Conservation (phyloP, 2,329 filamentous ascomycete species). For the Hymenoscyphus linearis region DNA sequence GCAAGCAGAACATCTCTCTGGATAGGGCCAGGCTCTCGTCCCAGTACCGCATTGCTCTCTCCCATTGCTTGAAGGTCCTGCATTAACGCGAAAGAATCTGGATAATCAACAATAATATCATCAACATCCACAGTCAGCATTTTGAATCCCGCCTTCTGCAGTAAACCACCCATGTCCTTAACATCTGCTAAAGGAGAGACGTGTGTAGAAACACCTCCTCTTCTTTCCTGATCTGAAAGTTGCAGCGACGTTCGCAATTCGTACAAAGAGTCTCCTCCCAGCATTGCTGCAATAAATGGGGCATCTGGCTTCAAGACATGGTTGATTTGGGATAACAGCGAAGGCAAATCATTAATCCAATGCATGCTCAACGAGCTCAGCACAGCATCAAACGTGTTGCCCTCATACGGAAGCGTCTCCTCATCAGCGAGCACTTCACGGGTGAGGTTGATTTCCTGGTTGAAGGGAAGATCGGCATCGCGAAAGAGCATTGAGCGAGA, state of each 20-base stretch:
- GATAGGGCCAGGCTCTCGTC: slow-evolving; percentile 75
- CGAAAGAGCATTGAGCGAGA: slow-evolving; percentile 74
- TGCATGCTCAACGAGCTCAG: slow-evolving; percentile 86
- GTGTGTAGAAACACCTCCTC: slow-evolving; percentile 87
- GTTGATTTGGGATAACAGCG: slow-evolving; percentile 79
- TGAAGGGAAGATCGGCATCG: slow-evolving; percentile 70
- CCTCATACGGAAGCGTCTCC: slow-evolving; percentile 69
- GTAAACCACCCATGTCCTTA: slow-evolving; percentile 78
- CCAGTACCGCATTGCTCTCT: slow-evolving; percentile 82
- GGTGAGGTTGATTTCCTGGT: slow-evolving; percentile 64
- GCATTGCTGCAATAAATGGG: slow-evolving; percentile 93
- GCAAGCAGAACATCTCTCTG: slow-evolving; percentile 80
- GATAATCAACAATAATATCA: slow-evolving; percentile 94
- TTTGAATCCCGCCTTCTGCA: slow-evolving; percentile 86
- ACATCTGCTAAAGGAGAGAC: slow-evolving; percentile 91
- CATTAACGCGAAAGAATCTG: slow-evolving; percentile 86
- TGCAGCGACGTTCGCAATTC: slow-evolving; percentile 92
- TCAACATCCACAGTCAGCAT: slow-evolving; percentile 96
- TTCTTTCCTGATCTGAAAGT: slow-evolving; percentile 81
- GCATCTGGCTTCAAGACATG: slow-evolving; percentile 80
- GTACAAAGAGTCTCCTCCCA: slow-evolving; percentile 89
- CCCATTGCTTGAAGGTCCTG: slow-evolving; percentile 94
- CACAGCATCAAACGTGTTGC: slow-evolving; percentile 80
- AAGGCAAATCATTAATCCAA: slow-evolving; percentile 96
- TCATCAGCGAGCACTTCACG: slow-evolving; percentile 70